Base-by-base conservation (phyloP, 2,329 filamentous ascomycete genomes). In the Leptographium flavum region DNA sequence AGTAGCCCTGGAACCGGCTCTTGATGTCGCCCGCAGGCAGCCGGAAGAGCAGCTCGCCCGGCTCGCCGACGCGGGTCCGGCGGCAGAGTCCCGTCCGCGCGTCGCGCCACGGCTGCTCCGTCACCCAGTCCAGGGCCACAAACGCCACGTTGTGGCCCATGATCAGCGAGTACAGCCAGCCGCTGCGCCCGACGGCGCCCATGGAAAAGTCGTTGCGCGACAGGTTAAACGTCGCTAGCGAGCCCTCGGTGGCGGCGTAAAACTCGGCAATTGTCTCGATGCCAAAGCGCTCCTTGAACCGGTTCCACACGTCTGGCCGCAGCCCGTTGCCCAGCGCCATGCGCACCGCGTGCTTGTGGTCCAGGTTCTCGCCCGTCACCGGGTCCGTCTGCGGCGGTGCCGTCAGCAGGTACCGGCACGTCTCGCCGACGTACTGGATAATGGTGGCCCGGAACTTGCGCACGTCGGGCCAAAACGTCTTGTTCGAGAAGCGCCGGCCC, bases 391-490 rank as follows among this genome's bases (percentile, higher is more conserved):
- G 70, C 0, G 75, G 68, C 2, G 81, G 74, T 0, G 78, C 76
- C 0, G 82, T 71, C 11, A 93, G 70, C 4, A 93, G 72, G 59
- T 94, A 94, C 6, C 87, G 80, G 51, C 86, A 81, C 1, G 85
- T 90, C 61, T 94, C 87, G 43, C 87, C 87, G 14, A 94, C 87
- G 57, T 94, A 94, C 58, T 93, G 86, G 49, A 93, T 81, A 4
- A 79, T 70, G 1, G 83, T 92, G 19, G 86, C 81, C 9, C 80
- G 66, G 41, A 73, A 74, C 38, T 73, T 71, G n/a, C 82, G 74
- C 15, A 81, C 81, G 45, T 90, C 83, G 15, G 74, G 66, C 81
- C 85, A 92, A 62, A 90, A 92, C 1, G 69, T 76, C 49, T 73
- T 74, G 3, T 81, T 83, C 3, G 83, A 87, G 65, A 94, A 93